These are phyloP conservation scores for Gelatoporia subvermispora DNA, from an alignment of 768 basidiomycete genomes.

Conservation along the genomic window DNA sequence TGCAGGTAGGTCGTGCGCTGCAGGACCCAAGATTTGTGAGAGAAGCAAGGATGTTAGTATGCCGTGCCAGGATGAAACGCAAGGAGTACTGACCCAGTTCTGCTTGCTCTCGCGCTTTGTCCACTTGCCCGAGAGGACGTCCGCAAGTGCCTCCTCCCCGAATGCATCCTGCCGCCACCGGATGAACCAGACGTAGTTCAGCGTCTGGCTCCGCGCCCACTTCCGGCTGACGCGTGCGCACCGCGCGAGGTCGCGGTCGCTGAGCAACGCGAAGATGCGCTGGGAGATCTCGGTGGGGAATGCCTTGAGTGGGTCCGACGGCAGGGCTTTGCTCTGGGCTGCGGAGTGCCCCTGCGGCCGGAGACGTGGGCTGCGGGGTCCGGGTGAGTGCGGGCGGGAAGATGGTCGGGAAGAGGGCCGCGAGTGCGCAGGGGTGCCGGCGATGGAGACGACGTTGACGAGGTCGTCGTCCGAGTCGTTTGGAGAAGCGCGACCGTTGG, in stretches of 20 bases:
- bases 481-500: slow-evolving; percentile 13
- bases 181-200: slow-evolving; percentile 97
- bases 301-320: slow-evolving; percentile 56
- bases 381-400: slow-evolving; percentile 39
- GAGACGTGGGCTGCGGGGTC: slow-evolving; percentile 28
- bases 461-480: slow-evolving; percentile 61
- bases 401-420: slow-evolving; percentile 39
- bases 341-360: no score
- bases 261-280: slow-evolving; percentile 62
- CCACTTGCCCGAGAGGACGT: slow-evolving; percentile 74
- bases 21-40: no score
- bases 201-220: slow-evolving; percentile 84
- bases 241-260: slow-evolving; percentile 61
- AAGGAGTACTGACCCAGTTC: slow-evolving; percentile 60
- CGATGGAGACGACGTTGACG: slow-evolving; percentile 66
- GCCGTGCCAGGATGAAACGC: slow-evolving; percentile 7
- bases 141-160: slow-evolving; percentile 59
- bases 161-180: slow-evolving; percentile 86
- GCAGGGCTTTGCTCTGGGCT: slow-evolving; percentile 26
- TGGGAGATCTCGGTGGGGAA: slow-evolving; percentile 84
- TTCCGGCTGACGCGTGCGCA: slow-evolving; percentile 80
- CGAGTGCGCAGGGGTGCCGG: slow-evolving; percentile 64
- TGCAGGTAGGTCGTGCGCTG: slow-evolving; percentile 50
- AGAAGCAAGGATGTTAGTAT: background rate
- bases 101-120: slow-evolving; percentile 91